Base-by-base conservation (phyloP, 1,139 yeast genomes). In the Diutina mesorugosa region DNA sequence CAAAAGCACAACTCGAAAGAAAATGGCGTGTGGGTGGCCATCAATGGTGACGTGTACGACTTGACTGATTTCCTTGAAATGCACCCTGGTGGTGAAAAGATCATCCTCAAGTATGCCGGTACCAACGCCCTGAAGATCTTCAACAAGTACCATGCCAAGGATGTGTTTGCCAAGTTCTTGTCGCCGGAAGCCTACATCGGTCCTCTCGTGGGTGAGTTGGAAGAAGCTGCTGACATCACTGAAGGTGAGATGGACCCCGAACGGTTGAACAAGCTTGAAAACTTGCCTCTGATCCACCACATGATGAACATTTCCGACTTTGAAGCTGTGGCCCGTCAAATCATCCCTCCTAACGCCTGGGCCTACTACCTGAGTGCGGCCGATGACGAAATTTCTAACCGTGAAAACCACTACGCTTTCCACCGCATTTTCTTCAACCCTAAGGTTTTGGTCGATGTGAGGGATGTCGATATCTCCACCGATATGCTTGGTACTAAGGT, bases 401-500 rank as follows among this genome's bases (percentile, higher is more conserved):
- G 73, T 52, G 73, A 71, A 59, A 71, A 70, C 60, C 70, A 66
- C 54, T 66, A 66, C 57, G 71, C 73, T 4, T 66, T 67, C 55
- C 67, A 66, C 45, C 61, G 74, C 51, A 65, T 70, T 26, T 69
- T 68, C 58, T 71, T 79, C 61, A 71, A 79, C 55, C 81, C 82
- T 21, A 68, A 72, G 51, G 76, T 77, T 51, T 65, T 78, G 63
- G 67, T 69, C 14, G 77, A 78, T 58, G 79, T 52, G 56, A 26
- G 45, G 7, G 56, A 52, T 46, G 59, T 60, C 32, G 61, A 60
- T 21, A 50, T 50, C 16, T 30, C 79, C 5, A 81, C 89, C 5
- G 69, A 73, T 4, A 71, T 84, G 69, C 67, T 81, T 30, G 87
- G 87, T 14, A 62, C 70, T 45, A 66, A 72, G 50, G 72, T 80